phyloP scores from a whole-genome alignment of 768 basidiomycete species.

The Podaxis sp. region DNA sequence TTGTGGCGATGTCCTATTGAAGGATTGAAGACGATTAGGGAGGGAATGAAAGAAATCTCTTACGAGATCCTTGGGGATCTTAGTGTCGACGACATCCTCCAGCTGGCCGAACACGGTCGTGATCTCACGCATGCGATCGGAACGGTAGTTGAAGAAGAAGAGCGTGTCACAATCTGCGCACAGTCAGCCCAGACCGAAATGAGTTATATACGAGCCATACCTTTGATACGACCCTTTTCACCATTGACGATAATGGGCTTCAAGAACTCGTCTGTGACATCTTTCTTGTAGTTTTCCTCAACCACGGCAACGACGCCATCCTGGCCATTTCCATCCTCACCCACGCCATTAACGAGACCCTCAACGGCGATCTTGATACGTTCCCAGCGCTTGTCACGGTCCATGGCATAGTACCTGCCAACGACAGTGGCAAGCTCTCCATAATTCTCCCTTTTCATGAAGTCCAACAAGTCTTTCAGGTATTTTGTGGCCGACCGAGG shows the following conservation, averaged over 20 bases:
- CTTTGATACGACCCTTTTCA: conserved; percentile 74
- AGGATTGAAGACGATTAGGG: background rate
- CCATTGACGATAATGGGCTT: conserved; percentile 91
- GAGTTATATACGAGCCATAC: conserved; percentile 30
- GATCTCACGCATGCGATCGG: conserved; percentile 94
- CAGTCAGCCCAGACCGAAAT: background rate
- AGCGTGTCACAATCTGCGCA: conserved; percentile 74
- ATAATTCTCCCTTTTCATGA: conserved; percentile 69
- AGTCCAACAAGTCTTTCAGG: conserved; percentile 70
- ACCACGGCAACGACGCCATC: conserved; percentile 63
- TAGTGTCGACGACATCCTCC: conserved; percentile 81
- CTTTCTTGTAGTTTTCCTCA: conserved; percentile 73
- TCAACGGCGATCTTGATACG: conserved; percentile 87
- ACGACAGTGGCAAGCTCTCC: conserved; percentile 83
- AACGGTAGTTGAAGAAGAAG: conserved; percentile 97
- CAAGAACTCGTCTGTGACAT: conserved; percentile 92
- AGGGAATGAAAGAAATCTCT: conserved; percentile 18
- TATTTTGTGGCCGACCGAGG: conserved; percentile 80
- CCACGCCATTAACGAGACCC: conserved; percentile 72
- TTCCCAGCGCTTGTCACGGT: conserved; percentile 96
- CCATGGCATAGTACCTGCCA: conserved; percentile 96
- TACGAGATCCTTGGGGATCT: conserved; percentile 77
- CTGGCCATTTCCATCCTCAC: conserved; percentile 42
- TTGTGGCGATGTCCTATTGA: conserved; percentile 77
- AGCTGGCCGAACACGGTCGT: conserved; percentile 73